Evolutionary conservation across 805 yeast species (phyloP).

Genomic region (Ogataea pilisensis): DNA sequence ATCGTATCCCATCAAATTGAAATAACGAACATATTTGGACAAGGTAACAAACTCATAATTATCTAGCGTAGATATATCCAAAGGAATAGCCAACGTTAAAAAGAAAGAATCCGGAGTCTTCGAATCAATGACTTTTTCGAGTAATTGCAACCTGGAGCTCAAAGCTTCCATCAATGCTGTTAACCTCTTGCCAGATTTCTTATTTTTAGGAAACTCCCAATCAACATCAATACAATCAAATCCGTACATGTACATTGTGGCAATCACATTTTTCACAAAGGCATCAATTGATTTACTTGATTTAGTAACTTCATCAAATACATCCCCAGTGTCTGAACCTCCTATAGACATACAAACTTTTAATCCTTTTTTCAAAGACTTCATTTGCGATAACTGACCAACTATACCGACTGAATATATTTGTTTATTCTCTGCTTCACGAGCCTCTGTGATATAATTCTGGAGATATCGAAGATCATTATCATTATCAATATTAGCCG

Average conservation of each 20-base stretch:
- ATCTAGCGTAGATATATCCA: constrained; percentile 43
- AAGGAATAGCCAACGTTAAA: constrained; percentile 77
- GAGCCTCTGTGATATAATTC: background rate
- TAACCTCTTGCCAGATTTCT: constrained; percentile 41
- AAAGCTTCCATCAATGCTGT: constrained; percentile 39
- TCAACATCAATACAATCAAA: constrained; percentile 93
- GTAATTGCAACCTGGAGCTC: too few relatives aligned
- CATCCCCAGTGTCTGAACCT: constrained; percentile 56
- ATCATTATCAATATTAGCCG: background rate
- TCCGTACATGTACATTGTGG: constrained; percentile 47
- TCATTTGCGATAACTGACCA: constrained; percentile 29
- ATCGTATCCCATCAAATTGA: constrained; percentile 93
- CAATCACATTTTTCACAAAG: constrained; percentile 50
- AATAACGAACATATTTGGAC: constrained; percentile 56
- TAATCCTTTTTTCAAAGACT: constrained; percentile 31
- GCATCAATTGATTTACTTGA: constrained; percentile 27
- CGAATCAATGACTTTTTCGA: too few relatives aligned
- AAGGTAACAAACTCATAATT: constrained; percentile 47
- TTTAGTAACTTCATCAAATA: constrained; percentile 32
- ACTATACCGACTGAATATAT: constrained; percentile 22
- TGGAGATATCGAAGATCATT: too few relatives aligned
- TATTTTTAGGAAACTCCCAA: constrained; percentile 80
- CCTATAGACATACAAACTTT: constrained; percentile 76
- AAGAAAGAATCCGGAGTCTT: too few relatives aligned
- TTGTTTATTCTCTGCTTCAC: background rate